Percentiles rank a stretch among this genome's conserved stretches.
phyloP scores from a whole-genome alignment of 192 early-diverging fungal genomes.

The Backusella sp. region DNA sequence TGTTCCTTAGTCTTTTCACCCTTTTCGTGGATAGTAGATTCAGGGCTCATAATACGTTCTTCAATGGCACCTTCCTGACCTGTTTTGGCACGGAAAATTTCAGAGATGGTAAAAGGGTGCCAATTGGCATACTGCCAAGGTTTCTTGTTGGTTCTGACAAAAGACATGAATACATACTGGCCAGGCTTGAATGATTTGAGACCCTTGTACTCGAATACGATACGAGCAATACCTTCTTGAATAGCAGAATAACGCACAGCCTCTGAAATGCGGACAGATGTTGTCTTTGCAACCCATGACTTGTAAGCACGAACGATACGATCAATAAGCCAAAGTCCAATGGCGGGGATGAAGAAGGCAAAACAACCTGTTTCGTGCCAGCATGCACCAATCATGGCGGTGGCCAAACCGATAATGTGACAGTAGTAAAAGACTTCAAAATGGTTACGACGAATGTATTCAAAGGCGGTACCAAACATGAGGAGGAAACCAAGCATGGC shows the following conservation, averaged over 20 bases:
- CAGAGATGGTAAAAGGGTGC: conserved; percentile 39
- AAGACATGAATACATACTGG: conserved; percentile 45
- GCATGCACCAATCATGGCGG: conserved; percentile 26
- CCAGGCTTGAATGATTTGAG: conserved; percentile 30
- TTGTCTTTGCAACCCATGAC: conserved; percentile 17
- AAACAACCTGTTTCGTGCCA: conserved; percentile 32
- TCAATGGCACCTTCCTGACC: neutral
- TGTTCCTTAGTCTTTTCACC: neutral
- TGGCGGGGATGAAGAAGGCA: conserved; percentile 20
- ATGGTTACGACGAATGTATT: conserved; percentile 34
- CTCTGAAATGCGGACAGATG: neutral
- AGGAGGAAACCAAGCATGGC: conserved; percentile 24
- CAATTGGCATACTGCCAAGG: conserved; percentile 25
- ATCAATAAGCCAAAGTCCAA: conserved; percentile 36
- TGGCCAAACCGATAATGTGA: conserved; percentile 39
- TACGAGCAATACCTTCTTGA: conserved; percentile 27
- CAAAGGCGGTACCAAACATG: conserved; percentile 26
- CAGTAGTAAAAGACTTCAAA: conserved; percentile 46
- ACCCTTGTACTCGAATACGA: conserved; percentile 18
- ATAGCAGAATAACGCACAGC: conserved; percentile 6
- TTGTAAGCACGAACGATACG: conserved; percentile 30
- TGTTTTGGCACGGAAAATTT: conserved; percentile 12
- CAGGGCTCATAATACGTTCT: neutral
- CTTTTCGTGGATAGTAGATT: neutral
- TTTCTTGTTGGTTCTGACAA: conserved; percentile 17